Percentiles rank a stretch among this genome's conserved stretches.
Evolutionary conservation across 2,329 filamentous ascomycete genomes (phyloP).

Genomic region (Xylaria sp.): DNA sequence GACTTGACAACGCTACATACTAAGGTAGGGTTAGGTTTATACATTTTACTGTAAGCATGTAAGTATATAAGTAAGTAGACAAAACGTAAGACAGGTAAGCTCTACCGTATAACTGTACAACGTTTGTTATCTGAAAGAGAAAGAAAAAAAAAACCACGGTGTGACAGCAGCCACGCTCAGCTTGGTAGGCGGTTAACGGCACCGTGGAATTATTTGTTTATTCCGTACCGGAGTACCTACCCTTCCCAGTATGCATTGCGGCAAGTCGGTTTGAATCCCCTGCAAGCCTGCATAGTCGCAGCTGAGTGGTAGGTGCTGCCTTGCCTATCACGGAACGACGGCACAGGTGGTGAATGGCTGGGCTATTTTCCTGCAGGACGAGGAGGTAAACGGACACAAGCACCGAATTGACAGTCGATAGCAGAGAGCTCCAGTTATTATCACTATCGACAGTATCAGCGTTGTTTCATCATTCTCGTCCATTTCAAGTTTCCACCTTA

Average conservation of each 20-base stretch:
- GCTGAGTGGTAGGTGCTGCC: conserved; percentile 25
- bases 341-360: conserved; percentile 29
- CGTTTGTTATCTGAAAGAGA: background rate
- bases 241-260: conserved; percentile 28
- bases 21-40: background rate
- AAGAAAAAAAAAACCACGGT: conserved; percentile 28
- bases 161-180: conserved; percentile 15
- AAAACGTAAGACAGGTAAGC: conserved; percentile 7
- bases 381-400: conserved; percentile 19
- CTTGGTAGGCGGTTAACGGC: conserved; percentile 32
- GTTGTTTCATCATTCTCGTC: conserved; percentile 22
- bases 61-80: no score
- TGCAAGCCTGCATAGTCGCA: conserved; percentile 28
- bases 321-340: conserved; percentile 38
- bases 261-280: conserved; percentile 36
- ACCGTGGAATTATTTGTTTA: conserved; percentile 24
- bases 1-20: background rate
- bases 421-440: background rate
- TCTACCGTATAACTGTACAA: conserved; percentile 3
- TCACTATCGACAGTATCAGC: conserved; percentile 21
- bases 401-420: conserved; percentile 7
- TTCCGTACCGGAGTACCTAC: conserved; percentile 29
- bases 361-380: conserved; percentile 16
- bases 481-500: conserved; percentile 20
- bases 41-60: background rate